phyloP scores from a whole-genome alignment of 495 filamentous ascomycete genomes.

The Sporormia fimetaria region DNA sequence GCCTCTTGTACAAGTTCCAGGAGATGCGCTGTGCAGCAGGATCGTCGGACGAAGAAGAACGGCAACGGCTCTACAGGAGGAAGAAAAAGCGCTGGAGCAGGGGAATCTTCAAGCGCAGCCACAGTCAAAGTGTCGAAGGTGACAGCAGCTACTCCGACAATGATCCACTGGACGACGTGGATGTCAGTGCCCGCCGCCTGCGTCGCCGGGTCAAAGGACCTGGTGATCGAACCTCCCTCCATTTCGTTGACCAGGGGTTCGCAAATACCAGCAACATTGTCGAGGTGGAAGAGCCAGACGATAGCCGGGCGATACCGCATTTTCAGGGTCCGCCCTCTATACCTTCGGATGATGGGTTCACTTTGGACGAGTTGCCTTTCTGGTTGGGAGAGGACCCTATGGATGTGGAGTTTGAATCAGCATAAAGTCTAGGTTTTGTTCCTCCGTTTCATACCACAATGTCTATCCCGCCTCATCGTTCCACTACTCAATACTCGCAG shows the following conservation, averaged over 20 bases:
- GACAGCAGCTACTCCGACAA: conserved; percentile 27
- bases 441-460: conserved; percentile 1
- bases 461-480: too few species aligned
- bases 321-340: conserved; percentile 23
- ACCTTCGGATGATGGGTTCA: conserved; percentile 27
- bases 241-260: conserved; percentile 26
- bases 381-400: conserved; percentile 24
- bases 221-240: conserved; percentile 20
- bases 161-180: conserved; percentile 25
- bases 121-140: conserved; percentile 30
- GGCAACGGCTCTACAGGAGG: conserved; percentile 13
- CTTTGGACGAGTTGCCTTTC: conserved; percentile 26
- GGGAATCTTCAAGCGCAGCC: conserved; percentile 29
- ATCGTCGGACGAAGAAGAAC: conserved; percentile 22
- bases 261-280: conserved; percentile 19
- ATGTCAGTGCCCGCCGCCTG: conserved; percentile 26
- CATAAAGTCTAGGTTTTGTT: conserved; percentile 8
- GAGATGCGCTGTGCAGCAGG: conserved; percentile 17
- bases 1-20: conserved; percentile 16
- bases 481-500: too few species aligned
- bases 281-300: conserved; percentile 26
- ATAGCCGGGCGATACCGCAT: conserved; percentile 9
- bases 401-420: conserved; percentile 25
- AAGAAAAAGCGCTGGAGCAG: conserved; percentile 30
- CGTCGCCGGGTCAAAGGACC: conserved; percentile 27